These are phyloP conservation scores for Daedaleopsis sinensis DNA, from an alignment of 768 basidiomycete genomes.

Conservation along the genomic window DNA sequence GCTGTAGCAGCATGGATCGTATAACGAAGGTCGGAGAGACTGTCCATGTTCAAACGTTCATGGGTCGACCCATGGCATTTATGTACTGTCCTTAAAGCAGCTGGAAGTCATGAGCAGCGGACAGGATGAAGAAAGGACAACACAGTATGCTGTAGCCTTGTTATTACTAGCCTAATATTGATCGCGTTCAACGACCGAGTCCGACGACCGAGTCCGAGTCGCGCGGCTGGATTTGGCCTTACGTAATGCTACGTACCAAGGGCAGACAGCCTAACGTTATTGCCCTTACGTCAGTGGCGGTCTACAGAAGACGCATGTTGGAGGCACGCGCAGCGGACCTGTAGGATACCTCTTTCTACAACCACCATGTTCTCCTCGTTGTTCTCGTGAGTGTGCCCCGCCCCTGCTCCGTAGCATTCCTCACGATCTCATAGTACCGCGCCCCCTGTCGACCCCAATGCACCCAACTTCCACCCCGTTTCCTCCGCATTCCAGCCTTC, in stretches of 20 bases:
- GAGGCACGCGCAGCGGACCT: background rate
- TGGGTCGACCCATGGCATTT: too few species aligned
- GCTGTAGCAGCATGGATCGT: too few species aligned
- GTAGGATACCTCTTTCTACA: constrained; percentile 1
- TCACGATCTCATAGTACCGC: constrained; percentile 45
- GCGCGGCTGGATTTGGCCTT: too few species aligned
- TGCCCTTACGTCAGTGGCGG: background rate
- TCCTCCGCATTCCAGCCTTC: constrained; percentile 56
- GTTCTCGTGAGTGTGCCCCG: constrained; percentile 65
- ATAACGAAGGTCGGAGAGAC: too few species aligned
- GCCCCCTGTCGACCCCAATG: constrained; percentile 60
- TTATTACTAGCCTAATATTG: too few species aligned
- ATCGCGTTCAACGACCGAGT: too few species aligned
- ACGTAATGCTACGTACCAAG: too few species aligned
- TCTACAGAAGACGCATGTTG: too few species aligned
- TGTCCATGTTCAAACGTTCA: too few species aligned
- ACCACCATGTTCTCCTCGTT: constrained; percentile 75
- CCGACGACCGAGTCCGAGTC: too few species aligned
- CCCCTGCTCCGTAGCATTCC: constrained; percentile 5
- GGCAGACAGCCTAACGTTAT: background rate
- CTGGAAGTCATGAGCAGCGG: background rate
- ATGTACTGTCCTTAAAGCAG: constrained; percentile 35
- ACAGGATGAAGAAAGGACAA: too few species aligned
- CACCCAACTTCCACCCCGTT: constrained; percentile 85
- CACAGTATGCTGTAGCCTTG: too few species aligned